Evolutionary conservation across 768 basidiomycete species (phyloP).

Genomic region (Pleurotus tuber-regium): DNA sequence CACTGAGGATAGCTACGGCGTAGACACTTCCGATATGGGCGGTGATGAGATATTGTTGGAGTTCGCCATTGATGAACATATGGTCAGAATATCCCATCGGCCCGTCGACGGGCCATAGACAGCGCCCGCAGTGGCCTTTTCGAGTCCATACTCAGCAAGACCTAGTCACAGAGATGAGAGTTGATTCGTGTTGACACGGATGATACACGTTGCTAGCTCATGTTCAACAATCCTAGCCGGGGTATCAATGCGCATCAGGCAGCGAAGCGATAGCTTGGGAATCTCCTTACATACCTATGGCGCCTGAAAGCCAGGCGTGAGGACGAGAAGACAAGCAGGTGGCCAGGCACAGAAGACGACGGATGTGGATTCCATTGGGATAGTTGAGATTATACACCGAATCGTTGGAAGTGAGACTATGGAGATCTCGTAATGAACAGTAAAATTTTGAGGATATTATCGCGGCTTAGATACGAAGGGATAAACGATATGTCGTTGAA

Average conservation of each 20-base stretch:
- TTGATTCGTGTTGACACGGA: too few relatives aligned
- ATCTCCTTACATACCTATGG: neutral
- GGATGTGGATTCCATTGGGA: neutral
- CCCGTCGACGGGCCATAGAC: neutral
- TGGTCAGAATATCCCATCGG: neutral
- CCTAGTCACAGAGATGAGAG: too few relatives aligned
- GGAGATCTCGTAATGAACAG: neutral
- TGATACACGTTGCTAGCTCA: neutral
- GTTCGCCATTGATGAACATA: neutral
- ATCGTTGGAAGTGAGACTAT: neutral
- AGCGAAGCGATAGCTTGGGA: neutral
- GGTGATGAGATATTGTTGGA: neutral
- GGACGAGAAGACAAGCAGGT: constrained; percentile 15
- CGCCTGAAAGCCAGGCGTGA: constrained; percentile 5
- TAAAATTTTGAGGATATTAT: neutral
- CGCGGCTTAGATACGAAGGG: neutral
- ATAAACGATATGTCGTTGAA: neutral
- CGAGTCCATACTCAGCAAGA: neutral
- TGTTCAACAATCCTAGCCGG: neutral
- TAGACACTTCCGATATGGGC: neutral
- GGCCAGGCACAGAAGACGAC: constrained; percentile 18
- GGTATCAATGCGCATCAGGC: constrained; percentile 1
- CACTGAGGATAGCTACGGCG: too few relatives aligned
- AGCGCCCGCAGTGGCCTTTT: neutral
- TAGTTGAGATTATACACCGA: too few relatives aligned